These are phyloP conservation scores for Ballota nigra DNA, from an alignment of 257 asterid genomes.

Conservation along the genomic window DNA sequence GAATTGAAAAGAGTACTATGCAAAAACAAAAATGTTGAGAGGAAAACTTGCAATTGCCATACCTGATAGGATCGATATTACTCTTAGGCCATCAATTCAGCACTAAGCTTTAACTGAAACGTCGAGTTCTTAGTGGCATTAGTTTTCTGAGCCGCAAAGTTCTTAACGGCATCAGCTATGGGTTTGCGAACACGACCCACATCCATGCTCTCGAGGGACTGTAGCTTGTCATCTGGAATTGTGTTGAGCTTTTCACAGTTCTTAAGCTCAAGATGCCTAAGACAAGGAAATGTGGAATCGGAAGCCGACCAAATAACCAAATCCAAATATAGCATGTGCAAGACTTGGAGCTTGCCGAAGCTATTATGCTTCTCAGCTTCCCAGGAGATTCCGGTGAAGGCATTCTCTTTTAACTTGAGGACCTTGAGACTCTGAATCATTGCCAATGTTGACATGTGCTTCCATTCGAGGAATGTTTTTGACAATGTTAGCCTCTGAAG, in stretches of 20 bases:
- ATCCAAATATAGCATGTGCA: slow-evolving; percentile 27
- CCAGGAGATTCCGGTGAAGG: slow-evolving; percentile 38
- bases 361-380: not conserved
- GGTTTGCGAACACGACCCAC: not conserved
- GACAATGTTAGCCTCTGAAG: slow-evolving; percentile 28
- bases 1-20: too few relatives aligned
- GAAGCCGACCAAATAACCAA: slow-evolving; percentile 34
- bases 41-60: not conserved
- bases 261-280: slow-evolving; percentile 27
- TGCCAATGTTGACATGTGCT: slow-evolving; percentile 26
- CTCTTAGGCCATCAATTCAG: not conserved
- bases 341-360: slow-evolving; percentile 25
- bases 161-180: not conserved
- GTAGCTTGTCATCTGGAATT: slow-evolving; percentile 24
- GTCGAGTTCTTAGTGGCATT: too few relatives aligned
- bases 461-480: slow-evolving; percentile 32
- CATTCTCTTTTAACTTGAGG: too few relatives aligned
- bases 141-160: too few relatives aligned
- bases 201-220: slow-evolving; percentile 29
- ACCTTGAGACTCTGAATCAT: slow-evolving; percentile 25
- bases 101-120: not conserved
- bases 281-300: slow-evolving; percentile 21
- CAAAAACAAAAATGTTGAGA: too few relatives aligned
- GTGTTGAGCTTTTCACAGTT: slow-evolving; percentile 21
- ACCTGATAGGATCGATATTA: not conserved